These are phyloP conservation scores for Lippia alba DNA, from an alignment of 305 asterid species.

Conservation along the genomic window DNA sequence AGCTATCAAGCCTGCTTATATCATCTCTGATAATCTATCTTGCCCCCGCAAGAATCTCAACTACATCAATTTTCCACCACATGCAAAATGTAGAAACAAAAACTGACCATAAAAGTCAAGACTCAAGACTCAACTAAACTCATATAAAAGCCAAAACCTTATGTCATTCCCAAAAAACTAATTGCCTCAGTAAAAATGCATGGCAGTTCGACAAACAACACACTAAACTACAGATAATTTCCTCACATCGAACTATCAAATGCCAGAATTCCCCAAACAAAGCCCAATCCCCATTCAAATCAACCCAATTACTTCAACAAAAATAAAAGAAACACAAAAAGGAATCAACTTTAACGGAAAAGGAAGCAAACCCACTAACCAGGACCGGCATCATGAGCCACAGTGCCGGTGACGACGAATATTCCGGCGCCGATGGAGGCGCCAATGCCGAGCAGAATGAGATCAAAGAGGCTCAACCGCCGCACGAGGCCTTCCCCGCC, in stretches of 20 bases:
- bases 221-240: constrained; percentile 7
- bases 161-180: background rate
- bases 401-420: constrained; percentile 95
- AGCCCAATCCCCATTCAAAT: background rate
- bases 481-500: constrained; percentile 73
- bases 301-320: background rate
- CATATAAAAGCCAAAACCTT: background rate
- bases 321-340: background rate
- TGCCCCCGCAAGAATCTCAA: background rate
- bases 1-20: too few relatives aligned
- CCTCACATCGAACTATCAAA: constrained; percentile 2
- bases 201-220: constrained; percentile 1
- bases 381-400: constrained; percentile 94
- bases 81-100: background rate
- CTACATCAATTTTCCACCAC: background rate
- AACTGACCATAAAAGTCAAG: background rate
- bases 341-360: background rate
- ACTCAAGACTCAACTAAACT: background rate
- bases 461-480: constrained; percentile 80
- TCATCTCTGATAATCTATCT: background rate
- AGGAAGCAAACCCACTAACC: constrained; percentile 51
- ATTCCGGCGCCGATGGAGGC: constrained; percentile 98
- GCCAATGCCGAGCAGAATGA: constrained; percentile 84
- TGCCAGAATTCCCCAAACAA: background rate
- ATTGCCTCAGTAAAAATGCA: constrained; percentile 13